These are phyloP conservation scores for Pyrus bretschneideri DNA, from an alignment of 306 rosid genomes.

Conservation along the genomic window DNA sequence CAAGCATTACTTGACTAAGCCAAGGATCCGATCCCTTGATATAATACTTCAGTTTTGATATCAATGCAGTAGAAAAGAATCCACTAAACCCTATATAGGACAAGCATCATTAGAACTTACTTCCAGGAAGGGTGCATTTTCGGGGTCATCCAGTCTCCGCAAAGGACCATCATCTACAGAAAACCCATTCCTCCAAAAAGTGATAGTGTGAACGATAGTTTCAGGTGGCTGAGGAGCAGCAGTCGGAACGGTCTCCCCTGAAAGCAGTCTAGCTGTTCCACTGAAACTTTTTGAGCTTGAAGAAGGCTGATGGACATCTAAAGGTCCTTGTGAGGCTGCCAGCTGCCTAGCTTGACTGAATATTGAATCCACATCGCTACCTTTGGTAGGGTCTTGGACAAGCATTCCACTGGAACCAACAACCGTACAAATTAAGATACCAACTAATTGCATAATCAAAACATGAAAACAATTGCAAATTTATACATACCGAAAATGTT, in stretches of 20 bases:
- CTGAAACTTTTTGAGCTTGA: slow-evolving; percentile 57
- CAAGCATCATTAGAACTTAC: slow-evolving; percentile 30
- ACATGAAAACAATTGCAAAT: background rate
- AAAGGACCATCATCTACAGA: slow-evolving; percentile 69
- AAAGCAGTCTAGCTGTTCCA: slow-evolving; percentile 76
- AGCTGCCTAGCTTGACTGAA: slow-evolving; percentile 57
- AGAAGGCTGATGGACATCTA: slow-evolving; percentile 32
- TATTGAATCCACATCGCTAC: slow-evolving; percentile 53
- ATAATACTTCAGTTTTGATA: background rate
- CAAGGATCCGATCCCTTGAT: background rate
- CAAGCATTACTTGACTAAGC: background rate
- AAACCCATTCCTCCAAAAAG: slow-evolving; percentile 92
- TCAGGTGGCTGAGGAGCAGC: slow-evolving; percentile 54
- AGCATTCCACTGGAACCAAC: slow-evolving; percentile 76
- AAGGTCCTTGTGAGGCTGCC: slow-evolving; percentile 46
- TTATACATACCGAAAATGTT: background rate
- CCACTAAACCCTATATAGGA: background rate
- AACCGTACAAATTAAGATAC: background rate
- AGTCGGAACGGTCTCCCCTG: slow-evolving; percentile 61
- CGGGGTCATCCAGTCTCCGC: slow-evolving; percentile 69
- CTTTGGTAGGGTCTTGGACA: slow-evolving; percentile 71
- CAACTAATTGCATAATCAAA: background rate
- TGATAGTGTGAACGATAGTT: slow-evolving; percentile 42
- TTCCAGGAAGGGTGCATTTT: slow-evolving; percentile 71
- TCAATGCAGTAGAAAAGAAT: background rate